phyloP scores from a whole-genome alignment of 495 filamentous ascomycete genomes.

The Penicillium coprophilum region DNA sequence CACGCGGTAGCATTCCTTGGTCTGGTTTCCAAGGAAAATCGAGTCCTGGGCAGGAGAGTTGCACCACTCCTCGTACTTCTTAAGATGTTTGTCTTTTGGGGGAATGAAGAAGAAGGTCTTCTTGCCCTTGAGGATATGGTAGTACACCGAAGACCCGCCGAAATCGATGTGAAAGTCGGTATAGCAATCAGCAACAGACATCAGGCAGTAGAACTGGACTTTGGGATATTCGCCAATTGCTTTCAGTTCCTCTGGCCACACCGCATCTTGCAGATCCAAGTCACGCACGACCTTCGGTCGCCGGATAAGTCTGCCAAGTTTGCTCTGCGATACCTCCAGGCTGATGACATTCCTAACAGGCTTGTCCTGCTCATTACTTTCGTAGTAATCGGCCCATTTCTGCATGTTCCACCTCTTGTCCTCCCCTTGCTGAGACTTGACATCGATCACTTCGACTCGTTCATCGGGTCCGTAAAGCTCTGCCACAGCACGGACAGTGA shows the following conservation, averaged over 20 bases:
- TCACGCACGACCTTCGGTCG: conserved; percentile 71
- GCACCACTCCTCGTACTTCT: conserved; percentile 78
- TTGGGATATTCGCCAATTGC: conserved; percentile 58
- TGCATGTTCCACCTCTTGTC: conserved; percentile 69
- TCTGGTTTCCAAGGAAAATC: conserved; percentile 65
- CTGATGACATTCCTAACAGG: conserved; percentile 75
- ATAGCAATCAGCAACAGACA: conserved; percentile 78
- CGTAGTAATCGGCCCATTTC: conserved; percentile 75
- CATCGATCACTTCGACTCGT: conserved; percentile 71
- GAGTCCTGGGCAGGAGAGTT: conserved; percentile 70
- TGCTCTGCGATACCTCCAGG: conserved; percentile 69
- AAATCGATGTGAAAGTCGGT: conserved; percentile 84
- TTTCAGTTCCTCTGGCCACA: conserved; percentile 65
- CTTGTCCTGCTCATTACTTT: conserved; percentile 58
- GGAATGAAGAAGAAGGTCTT: conserved; percentile 81
- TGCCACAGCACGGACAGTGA: conserved; percentile 66
- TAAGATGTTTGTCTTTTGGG: conserved; percentile 70
- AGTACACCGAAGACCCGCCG: conserved; percentile 75
- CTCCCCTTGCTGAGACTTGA: conserved; percentile 71
- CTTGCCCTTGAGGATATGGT: conserved; percentile 72
- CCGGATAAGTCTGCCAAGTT: conserved; percentile 62
- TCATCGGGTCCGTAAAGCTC: conserved; percentile 67
- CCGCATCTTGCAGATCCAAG: conserved; percentile 68
- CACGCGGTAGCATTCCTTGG: conserved; percentile 72
- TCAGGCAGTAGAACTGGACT: conserved; percentile 71